Evolutionary conservation across 2,329 filamentous ascomycete species (phyloP), one percentile per base, ranked within the genome.

Genomic region (Colletotrichum musicola): DNA sequence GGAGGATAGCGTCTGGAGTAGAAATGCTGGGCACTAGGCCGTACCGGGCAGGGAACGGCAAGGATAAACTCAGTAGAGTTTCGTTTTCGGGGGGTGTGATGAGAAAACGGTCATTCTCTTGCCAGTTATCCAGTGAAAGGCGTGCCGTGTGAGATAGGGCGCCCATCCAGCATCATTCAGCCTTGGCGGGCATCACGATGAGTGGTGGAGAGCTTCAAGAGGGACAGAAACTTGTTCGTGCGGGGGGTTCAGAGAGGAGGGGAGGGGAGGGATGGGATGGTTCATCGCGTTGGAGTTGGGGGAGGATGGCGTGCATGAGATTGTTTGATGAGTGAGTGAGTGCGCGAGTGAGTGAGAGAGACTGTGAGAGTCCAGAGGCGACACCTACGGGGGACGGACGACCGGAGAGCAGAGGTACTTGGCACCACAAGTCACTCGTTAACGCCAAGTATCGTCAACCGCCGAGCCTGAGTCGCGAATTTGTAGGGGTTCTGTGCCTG

Each of bases 381-480:
- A 25, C 22, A 25, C 22, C 22, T 4, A 25, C 22, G 22, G 22
- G 22, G 22, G 22, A 25, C 22, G 22, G 22, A 25, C 22, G 14
- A 42, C 38, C 38, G 20, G 30, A 13, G 27, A 42, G 10, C 5
- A 38, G 47, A 40, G 55, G 49, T 60, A 66, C 62, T 60, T 69
- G 42, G 50, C 62, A n/a, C 25, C 20, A 65, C 18, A 69, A 66
- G 66, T 69, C 62, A 51, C 56, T 69, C 62, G 42, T 51, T 66
- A 69, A 69, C 66, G 62, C 66, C 62, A 60, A 66, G 66, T 57
- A 68, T 66, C 62, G 62, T 46, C 30, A 35, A 38, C 35, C 38
- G 55, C 44, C 35, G 50, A 38, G 35, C 55, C 27, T 35, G 38
- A 65, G 62, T 60, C 49, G 62, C 47, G 66, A 54, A 10, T 22